phyloP scores from a whole-genome alignment of 768 basidiomycete species.

The Mrakia gelida region DNA sequence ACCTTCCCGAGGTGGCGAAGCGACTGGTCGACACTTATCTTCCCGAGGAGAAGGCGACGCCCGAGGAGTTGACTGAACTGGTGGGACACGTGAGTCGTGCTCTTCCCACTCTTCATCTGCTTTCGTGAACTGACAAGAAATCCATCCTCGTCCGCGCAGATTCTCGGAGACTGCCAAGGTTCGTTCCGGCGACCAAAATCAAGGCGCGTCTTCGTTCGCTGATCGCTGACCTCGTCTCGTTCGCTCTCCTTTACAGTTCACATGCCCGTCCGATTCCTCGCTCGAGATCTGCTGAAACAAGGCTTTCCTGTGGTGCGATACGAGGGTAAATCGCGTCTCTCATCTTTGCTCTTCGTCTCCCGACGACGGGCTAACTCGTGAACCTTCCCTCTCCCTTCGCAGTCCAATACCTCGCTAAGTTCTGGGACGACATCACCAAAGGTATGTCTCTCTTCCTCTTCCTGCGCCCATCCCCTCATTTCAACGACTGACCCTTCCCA shows the following conservation, averaged over 20 bases:
- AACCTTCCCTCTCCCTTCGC: not conserved
- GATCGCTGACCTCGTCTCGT: not conserved
- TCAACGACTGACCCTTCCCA: too few relatives aligned
- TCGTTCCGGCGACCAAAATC: not conserved
- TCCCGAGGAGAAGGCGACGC: conserved; percentile 48
- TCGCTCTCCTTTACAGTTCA: conserved; percentile 48
- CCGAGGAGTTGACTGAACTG: conserved; percentile 50
- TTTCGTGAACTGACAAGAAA: not conserved
- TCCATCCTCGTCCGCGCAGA: conserved; percentile 8
- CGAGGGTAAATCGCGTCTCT: conserved; percentile 6
- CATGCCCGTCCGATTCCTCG: conserved; percentile 60
- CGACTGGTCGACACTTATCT: conserved; percentile 52
- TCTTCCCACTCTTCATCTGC: conserved; percentile 42
- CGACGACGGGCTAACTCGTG: not conserved
- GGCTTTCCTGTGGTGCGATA: conserved; percentile 67
- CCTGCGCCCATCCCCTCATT: too few relatives aligned
- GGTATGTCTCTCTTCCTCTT: too few relatives aligned
- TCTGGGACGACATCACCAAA: conserved; percentile 39
- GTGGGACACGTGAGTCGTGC: conserved; percentile 59
- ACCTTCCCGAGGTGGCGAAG: conserved; percentile 51
- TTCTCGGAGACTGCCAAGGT: conserved; percentile 34
- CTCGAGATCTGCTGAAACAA: conserved; percentile 55
- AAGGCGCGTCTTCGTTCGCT: not conserved
- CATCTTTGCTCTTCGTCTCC: not conserved
- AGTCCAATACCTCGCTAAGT: conserved; percentile 22